Conservation (phyloP, 257 asterid genomes). For the Gynochthodes officinalis region DNA sequence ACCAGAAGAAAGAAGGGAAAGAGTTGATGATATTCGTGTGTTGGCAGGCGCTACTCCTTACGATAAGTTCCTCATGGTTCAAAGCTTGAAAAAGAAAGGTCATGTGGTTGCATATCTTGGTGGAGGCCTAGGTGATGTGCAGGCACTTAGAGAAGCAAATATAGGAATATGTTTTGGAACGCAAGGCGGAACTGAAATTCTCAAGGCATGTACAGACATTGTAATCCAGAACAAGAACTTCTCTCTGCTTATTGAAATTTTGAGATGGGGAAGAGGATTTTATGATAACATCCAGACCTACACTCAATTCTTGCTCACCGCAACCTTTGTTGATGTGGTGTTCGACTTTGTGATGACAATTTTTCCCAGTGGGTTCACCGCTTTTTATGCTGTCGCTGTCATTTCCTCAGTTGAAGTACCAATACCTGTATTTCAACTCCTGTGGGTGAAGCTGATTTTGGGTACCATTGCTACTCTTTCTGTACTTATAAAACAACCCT, state of each 20-base stretch:
- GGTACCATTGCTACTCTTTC: constrained; percentile 20
- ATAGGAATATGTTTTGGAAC: constrained; percentile 24
- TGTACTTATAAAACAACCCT: constrained; percentile 14
- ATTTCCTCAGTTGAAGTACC: constrained; percentile 20
- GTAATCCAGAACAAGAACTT: constrained; percentile 10
- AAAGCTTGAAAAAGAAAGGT: constrained; percentile 18
- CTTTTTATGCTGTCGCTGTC: not conserved
- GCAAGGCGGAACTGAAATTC: constrained; percentile 13
- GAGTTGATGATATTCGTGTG: constrained; percentile 18
- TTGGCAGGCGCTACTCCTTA: constrained; percentile 25
- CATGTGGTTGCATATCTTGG: constrained; percentile 26
- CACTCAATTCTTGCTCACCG: constrained; percentile 22
- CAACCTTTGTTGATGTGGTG: constrained; percentile 21
- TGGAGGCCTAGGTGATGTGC: constrained; percentile 20
- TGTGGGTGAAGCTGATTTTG: constrained; percentile 23
- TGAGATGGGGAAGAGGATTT: constrained; percentile 31
- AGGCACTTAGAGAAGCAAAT: constrained; percentile 23
- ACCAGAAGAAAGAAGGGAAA: constrained; percentile 21
- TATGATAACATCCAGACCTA: constrained; percentile 18
- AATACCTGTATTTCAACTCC: constrained; percentile 23
- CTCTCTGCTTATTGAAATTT: constrained; percentile 6
- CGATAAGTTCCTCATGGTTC: constrained; percentile 27
- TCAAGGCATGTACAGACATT: constrained; percentile 19
- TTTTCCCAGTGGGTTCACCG: constrained; percentile 5
- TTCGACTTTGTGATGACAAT: constrained; percentile 16